Conservation (phyloP, 2,329 filamentous ascomycete species). For the Chalara sp. region DNA sequence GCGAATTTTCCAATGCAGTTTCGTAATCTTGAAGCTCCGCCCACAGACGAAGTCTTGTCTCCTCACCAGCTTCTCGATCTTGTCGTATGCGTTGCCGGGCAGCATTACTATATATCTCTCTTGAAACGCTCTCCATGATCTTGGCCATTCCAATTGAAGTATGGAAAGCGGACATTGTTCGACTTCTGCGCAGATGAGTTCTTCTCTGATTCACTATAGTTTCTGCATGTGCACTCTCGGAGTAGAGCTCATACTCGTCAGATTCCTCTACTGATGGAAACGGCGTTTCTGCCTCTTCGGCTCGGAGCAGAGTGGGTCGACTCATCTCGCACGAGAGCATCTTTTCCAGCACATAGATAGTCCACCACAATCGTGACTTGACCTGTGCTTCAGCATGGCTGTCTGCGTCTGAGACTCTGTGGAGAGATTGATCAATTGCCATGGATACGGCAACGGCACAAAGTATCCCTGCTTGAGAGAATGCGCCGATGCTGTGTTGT, state of each 20-base stretch:
- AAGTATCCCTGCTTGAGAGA: background rate
- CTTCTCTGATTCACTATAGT: background rate
- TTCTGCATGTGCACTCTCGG: background rate
- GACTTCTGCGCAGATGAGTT: background rate
- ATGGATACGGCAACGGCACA: background rate
- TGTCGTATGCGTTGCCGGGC: background rate
- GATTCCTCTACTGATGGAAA: background rate
- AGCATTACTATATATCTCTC: background rate
- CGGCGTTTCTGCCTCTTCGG: background rate
- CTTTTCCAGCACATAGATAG: background rate
- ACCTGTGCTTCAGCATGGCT: background rate
- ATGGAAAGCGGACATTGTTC: background rate
- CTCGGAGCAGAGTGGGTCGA: background rate
- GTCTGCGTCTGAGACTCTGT: background rate
- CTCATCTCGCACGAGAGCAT: background rate
- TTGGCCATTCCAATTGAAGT: background rate
- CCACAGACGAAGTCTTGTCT: background rate
- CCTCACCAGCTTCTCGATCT: background rate
- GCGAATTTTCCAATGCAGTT: background rate
- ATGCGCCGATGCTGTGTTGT: background rate
- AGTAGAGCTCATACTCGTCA: background rate
- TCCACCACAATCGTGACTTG: background rate
- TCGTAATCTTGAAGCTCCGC: background rate
- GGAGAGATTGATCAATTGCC: background rate
- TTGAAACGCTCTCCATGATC: background rate